Evolutionary conservation across 1,284 basidiomycete species (phyloP).

Genomic region (Paramarasmius palmivorus): DNA sequence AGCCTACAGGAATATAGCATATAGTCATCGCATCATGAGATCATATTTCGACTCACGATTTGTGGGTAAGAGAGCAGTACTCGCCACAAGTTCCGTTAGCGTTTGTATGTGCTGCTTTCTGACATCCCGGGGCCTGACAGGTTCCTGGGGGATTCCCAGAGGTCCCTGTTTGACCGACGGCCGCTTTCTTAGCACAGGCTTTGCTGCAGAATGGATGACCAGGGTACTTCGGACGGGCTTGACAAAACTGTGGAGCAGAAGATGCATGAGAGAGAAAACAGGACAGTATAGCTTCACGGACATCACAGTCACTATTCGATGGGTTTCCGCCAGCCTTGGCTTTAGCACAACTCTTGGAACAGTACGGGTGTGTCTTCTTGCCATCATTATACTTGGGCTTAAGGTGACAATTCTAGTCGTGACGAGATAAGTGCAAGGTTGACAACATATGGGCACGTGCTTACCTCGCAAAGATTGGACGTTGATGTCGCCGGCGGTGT

Average conservation of each 20-base stretch:
- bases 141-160: conserved; percentile 25
- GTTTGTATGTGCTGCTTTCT: conserved; percentile 41
- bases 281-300: conserved; percentile 19
- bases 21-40: neutral
- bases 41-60: conserved; percentile 36
- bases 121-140: conserved; percentile 55
- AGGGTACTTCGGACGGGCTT: conserved; percentile 51
- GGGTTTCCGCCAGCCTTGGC: conserved; percentile 1
- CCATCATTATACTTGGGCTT: conserved; percentile 46
- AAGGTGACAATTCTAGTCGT: conserved; percentile 42
- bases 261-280: neutral
- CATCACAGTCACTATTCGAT: conserved; percentile 13
- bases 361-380: conserved; percentile 45
- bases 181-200: conserved; percentile 51
- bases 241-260: conserved; percentile 30
- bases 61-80: conserved; percentile 50
- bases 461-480: conserved; percentile 39
- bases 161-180: conserved; percentile 10
- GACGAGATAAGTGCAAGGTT: neutral
- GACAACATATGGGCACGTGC: conserved; percentile 9
- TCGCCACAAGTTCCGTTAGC: conserved; percentile 36
- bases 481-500: conserved; percentile 14
- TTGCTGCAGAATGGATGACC: conserved; percentile 63
- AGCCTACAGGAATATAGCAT: conserved; percentile 28
- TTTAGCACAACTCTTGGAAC: conserved; percentile 57